A percentile compares a stretch with the other conserved stretches of the same genome.
Evolutionary conservation across 805 yeast species (phyloP).

Genomic region (Starmerella kuoi): DNA sequence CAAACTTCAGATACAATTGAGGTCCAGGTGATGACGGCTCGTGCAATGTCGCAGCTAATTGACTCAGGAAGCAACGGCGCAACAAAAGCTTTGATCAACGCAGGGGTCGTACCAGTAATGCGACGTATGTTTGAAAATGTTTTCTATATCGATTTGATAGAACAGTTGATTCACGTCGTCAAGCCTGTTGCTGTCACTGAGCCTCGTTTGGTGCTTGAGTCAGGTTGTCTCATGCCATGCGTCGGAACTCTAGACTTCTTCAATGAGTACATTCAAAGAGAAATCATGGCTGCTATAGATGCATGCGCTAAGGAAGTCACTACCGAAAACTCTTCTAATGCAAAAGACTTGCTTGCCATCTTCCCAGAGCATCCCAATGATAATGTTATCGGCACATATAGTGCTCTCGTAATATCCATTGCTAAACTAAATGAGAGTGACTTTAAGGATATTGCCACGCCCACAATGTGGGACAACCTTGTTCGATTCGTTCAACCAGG

Average conservation of each 20-base stretch:
- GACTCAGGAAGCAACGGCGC: constrained; percentile 51
- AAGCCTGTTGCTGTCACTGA: constrained; percentile 28
- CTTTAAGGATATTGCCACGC: constrained; percentile 8
- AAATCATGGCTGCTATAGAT: constrained; percentile 61
- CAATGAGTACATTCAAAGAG: constrained; percentile 77
- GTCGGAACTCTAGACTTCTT: constrained; percentile 74
- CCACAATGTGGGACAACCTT: constrained; percentile 10
- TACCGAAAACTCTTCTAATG: constrained; percentile 32
- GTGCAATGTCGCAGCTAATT: constrained; percentile 68
- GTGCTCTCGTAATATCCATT: constrained; percentile 16
- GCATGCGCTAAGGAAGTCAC: constrained; percentile 47
- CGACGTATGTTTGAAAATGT: constrained; percentile 59
- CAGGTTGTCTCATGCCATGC: constrained; percentile 53
- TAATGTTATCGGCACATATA: constrained; percentile 13
- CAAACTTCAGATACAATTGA: constrained; percentile 51
- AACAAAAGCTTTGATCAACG: constrained; percentile 47
- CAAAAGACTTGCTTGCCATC: constrained; percentile 13
- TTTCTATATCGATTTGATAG: constrained; percentile 79
- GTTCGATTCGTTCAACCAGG: constrained; percentile 10
- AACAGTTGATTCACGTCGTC: constrained; percentile 52
- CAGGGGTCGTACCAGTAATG: constrained; percentile 54
- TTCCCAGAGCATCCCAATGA: constrained; percentile 16
- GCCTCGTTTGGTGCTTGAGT: constrained; percentile 32
- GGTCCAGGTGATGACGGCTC: constrained; percentile 68
- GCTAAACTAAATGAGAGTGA: constrained; percentile 12